Percentiles rank a stretch among this genome's conserved stretches.
Evolutionary conservation across 257 asterid species (phyloP).

Genomic region (Rehmannia glutinosa): DNA sequence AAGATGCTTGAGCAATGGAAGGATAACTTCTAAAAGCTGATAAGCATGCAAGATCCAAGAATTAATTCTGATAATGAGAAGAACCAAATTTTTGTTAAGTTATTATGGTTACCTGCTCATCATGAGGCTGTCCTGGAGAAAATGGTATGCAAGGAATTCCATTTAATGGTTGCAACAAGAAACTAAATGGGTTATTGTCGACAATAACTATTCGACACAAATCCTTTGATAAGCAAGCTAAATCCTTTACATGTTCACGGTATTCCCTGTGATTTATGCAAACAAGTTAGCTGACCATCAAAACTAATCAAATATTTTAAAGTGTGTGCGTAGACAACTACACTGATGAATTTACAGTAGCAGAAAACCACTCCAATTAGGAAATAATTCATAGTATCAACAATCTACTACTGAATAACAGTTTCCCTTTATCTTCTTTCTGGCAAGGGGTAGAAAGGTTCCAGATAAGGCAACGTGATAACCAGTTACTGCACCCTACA

Average conservation of each 20-base stretch:
- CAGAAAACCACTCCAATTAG: too few species aligned
- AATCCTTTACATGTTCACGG: constrained; percentile 88
- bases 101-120: constrained; percentile 53
- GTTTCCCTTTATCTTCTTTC: too few species aligned
- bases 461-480: too few species aligned
- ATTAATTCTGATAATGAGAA: constrained; percentile 9
- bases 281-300: constrained; percentile 2
- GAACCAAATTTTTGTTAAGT: not conserved
- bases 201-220: constrained; percentile 72
- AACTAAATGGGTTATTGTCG: constrained; percentile 95
- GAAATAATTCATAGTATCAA: too few species aligned
- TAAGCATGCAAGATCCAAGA: too few species aligned
- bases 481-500: too few species aligned
- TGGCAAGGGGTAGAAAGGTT: too few species aligned
- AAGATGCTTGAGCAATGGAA: constrained; percentile 90
- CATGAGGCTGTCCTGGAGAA: constrained; percentile 68
- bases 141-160: constrained; percentile 87
- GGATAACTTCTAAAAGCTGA: constrained; percentile 89
- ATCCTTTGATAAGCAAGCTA: constrained; percentile 69
- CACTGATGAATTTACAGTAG: not conserved
- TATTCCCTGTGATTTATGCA: constrained; percentile 58
- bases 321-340: not conserved
- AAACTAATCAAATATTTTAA: not conserved
- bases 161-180: constrained; percentile 85
- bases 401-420: too few species aligned